Evolutionary conservation across 1,139 yeast species (phyloP), one percentile per base, ranked within the genome.

Genomic region (Magnusiomyces tetraspermus): DNA sequence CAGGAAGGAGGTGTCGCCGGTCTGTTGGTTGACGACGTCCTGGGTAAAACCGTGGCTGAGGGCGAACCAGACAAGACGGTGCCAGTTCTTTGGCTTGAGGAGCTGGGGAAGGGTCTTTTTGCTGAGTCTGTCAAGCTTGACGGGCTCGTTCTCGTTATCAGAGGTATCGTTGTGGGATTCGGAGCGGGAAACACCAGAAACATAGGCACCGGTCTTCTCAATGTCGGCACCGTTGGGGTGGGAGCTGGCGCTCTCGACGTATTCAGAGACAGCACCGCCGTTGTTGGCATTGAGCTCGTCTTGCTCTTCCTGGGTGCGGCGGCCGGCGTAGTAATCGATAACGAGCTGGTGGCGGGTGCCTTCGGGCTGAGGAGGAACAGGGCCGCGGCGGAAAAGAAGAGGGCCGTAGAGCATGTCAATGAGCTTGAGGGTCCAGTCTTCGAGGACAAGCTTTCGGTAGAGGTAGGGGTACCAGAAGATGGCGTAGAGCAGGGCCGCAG

Each of bases 361-460:
- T 56, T 73, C 77, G 44, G 89, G 88, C 62, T 77, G 75, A 59
- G 87, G 87, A 51, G 87, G 84, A 55, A 82, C 81, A 54, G 73
- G 67, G 58, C 79, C 84, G 28, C 76, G 73, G 1, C 81, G 67
- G 64, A 70, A 77, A 31, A 45, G 48, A 22, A 48, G 42, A 71
- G 79, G 79, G 69, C 67, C 80, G 54, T 71, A 61, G 54, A 75
- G 67, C 55, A 80, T 62, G 57, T 83, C 82, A 63, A 75, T 79
- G 76, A 77, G 77, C 62, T 69, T 73, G 54, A 84, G 70, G 49
- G 83, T 80, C 86, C 89, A 82, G 67, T 84, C 94, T 53, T 79
- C 73, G 59, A 77, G 69, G 36, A 82, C 69, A 51, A 84, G 68
- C 65, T 76, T 79, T 70, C 89, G 78, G 63, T 75, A 72, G 68